Percentiles rank a stretch among this genome's conserved stretches.
phyloP scores from a whole-genome alignment of 169 alveolate genomes.

The Babesia divergens region DNA sequence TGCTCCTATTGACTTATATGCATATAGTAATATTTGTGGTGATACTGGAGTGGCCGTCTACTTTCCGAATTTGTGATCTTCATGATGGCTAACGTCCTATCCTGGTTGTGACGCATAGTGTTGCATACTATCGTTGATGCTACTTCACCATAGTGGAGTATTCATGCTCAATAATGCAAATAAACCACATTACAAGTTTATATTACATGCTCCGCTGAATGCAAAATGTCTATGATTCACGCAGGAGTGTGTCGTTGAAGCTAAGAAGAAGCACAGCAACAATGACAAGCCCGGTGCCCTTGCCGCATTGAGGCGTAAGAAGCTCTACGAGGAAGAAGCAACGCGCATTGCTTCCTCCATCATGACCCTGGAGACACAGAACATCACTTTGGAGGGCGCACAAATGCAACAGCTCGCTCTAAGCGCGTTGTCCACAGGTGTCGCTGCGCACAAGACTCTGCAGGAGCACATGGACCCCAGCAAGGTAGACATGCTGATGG shows the following conservation, averaged over 20 bases:
- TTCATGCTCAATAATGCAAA: too few relatives aligned
- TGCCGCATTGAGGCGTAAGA: conserved; percentile 67
- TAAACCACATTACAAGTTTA: too few relatives aligned
- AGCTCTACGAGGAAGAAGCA: conserved; percentile 70
- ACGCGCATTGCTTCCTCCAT: conserved; percentile 60
- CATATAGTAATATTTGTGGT: too few relatives aligned
- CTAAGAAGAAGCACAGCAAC: conserved; percentile 19
- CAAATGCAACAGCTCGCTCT: conserved; percentile 74
- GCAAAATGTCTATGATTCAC: background rate
- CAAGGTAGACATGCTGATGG: conserved; percentile 70
- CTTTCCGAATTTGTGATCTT: too few relatives aligned
- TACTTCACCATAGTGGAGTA: too few relatives aligned
- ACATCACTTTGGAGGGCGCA: conserved; percentile 74
- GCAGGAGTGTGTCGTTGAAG: conserved; percentile 41
- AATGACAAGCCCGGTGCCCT: conserved; percentile 63
- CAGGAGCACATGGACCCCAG: conserved; percentile 57
- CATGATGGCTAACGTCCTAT: too few relatives aligned
- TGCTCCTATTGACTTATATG: too few relatives aligned
- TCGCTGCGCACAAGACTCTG: conserved; percentile 40
- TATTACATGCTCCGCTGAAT: background rate
- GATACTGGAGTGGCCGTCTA: too few relatives aligned
- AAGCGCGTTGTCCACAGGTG: conserved; percentile 64
- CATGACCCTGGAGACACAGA: conserved; percentile 73
- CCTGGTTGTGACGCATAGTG: too few relatives aligned
- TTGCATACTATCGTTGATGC: too few relatives aligned